Base-by-base conservation (phyloP, 495 filamentous ascomycete genomes). In the Penicillium argentinense region DNA sequence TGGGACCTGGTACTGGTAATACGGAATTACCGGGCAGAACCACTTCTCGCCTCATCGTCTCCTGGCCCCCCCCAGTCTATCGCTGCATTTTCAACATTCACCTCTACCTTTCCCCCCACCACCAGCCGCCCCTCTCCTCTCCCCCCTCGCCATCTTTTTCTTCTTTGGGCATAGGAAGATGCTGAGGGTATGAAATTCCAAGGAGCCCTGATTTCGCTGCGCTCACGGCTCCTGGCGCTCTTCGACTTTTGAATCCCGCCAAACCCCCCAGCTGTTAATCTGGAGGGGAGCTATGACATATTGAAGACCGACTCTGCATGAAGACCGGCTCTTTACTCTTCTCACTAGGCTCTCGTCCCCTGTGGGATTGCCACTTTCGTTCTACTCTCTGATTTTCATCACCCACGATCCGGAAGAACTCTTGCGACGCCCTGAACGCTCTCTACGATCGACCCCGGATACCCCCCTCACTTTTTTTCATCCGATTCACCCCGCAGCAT, bases 171-270 rank as follows among this genome's bases (percentile, higher is more conserved):
- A 37, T 34, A 60, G 47, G 57, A 60, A 62, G 47, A 75, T 75
- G 71, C 61, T 72, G 67, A 75, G 67, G 70, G 62, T 66, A 75
- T 75, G 72, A 75, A 62, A 62, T 60, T 50, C 47, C 64, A 68
- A 55, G 63, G 67, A 66, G 69, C 68, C 70, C 53, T 64, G 64
- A 63, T 53, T 70, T 72, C 59, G 62, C 68, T 73, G 72, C 70
- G 72, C 69, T 69, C 67, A 66, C 60, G 64, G 63, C 69, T 70
- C 63, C 65, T 68, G 60, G 67, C 64, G 61, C 66, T 60, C 63
- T 53, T 62, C 57, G 49, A 55, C 56, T 49, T 51, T 62, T 48
- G 49, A 57, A 64, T 53, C 42, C 52, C 51, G 49, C 49, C 45
- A 53, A 51, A 33, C 43, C 42, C 44, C 34, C 45, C 30, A 51